phyloP scores from a whole-genome alignment of 176 grass and related monocot genomes.

The Raddia guianensis region DNA sequence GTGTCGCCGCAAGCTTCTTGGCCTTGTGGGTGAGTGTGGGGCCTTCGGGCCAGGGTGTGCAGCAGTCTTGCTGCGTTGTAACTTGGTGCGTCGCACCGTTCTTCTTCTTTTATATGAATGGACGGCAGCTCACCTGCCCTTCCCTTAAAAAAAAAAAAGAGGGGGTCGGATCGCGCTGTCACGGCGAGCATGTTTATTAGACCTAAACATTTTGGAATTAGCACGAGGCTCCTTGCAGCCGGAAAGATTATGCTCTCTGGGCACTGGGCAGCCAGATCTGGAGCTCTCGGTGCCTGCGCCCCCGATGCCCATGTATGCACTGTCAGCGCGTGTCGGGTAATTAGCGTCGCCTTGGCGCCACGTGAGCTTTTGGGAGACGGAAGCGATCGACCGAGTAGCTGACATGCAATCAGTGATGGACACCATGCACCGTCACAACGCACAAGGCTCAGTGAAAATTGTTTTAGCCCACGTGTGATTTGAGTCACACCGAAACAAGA shows the following conservation, averaged over 20 bases:
- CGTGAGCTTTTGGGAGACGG: slow-evolving; percentile 38
- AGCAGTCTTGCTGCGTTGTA: too few species aligned
- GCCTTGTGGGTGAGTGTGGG: too few species aligned
- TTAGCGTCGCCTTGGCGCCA: slow-evolving; percentile 7
- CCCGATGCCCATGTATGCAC: background rate
- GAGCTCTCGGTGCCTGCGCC: background rate
- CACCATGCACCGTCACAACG: too few species aligned
- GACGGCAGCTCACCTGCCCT: too few species aligned
- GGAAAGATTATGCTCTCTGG: background rate
- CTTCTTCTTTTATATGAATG: too few species aligned
- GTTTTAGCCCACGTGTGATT: background rate
- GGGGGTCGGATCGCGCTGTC: background rate
- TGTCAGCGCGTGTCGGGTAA: slow-evolving; percentile 17
- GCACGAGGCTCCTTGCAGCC: slow-evolving; percentile 38
- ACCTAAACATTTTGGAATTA: slow-evolving; percentile 48
- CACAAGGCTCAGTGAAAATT: background rate
- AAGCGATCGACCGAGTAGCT: background rate
- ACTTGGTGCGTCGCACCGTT: too few species aligned
- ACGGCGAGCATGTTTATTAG: background rate
- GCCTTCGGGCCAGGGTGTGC: too few species aligned
- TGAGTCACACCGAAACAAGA: background rate
- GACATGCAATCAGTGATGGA: background rate
- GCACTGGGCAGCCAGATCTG: slow-evolving; percentile 14
- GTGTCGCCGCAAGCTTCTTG: too few species aligned
- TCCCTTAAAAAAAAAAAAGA: too few species aligned